Conservation (phyloP, 306 rosid genomes). For the Prunus padus region DNA sequence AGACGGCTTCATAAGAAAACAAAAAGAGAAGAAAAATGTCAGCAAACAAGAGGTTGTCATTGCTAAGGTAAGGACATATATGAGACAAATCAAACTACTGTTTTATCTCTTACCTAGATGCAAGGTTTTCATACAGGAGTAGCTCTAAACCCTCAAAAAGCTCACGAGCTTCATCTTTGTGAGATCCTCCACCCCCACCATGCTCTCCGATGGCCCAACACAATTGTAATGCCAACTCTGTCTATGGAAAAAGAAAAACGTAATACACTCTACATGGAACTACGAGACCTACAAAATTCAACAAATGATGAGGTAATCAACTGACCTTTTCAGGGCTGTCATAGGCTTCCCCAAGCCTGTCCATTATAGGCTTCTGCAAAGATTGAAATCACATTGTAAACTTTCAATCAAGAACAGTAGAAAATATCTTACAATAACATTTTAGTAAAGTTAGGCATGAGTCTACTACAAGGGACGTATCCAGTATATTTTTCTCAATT, state of each 20-base stretch:
- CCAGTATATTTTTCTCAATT: not conserved
- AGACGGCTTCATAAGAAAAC: constrained; percentile 57
- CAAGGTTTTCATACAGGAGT: constrained; percentile 89
- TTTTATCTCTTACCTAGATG: constrained; percentile 60
- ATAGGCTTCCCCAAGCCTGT: constrained; percentile 88
- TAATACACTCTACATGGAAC: constrained; percentile 20
- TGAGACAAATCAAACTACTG: not conserved
- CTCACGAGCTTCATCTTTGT: constrained; percentile 97
- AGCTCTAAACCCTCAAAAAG: constrained; percentile 93
- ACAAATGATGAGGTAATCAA: constrained; percentile 23
- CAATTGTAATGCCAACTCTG: constrained; percentile 88
- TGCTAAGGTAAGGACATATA: constrained; percentile 3
- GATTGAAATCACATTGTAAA: constrained; percentile 9
- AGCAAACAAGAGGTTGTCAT: constrained; percentile 20
- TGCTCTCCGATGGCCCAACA: constrained; percentile 99
- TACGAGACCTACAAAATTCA: constrained; percentile 7
- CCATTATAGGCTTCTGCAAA: constrained; percentile 91
- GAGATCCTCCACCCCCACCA: constrained; percentile 90
- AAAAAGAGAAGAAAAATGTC: constrained; percentile 19
- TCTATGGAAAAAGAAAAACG: constrained; percentile 44
- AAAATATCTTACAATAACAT: not conserved
- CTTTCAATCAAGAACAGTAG: not conserved
- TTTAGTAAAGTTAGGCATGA: not conserved
- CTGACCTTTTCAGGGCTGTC: constrained; percentile 83
- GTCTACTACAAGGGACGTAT: not conserved